Evolutionary conservation across 2,329 filamentous ascomycete genomes (phyloP).

Genomic region (Diaporthe australafricana): DNA sequence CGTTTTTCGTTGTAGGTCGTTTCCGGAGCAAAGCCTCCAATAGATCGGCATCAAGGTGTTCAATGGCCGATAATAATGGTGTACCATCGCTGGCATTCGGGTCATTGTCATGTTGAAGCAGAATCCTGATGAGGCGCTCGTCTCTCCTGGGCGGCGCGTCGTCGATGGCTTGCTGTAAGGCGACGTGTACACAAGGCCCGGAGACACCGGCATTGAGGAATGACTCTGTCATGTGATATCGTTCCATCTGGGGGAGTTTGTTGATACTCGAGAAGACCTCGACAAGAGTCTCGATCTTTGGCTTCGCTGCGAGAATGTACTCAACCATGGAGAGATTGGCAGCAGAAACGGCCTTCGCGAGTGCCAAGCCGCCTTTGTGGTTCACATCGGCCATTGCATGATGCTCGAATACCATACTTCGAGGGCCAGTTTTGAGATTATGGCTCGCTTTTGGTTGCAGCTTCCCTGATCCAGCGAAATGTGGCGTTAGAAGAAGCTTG

Average conservation of each 20-base stretch:
- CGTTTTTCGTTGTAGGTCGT: conserved; percentile 56
- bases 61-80: conserved; percentile 60
- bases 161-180: conserved; percentile 64
- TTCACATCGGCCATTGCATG: conserved; percentile 66
- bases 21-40: conserved; percentile 58
- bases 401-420: conserved; percentile 50
- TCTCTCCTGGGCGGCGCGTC: conserved; percentile 61
- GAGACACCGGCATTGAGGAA: conserved; percentile 63
- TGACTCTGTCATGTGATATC: conserved; percentile 60
- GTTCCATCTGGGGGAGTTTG: conserved; percentile 54
- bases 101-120: conserved; percentile 64
- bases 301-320: conserved; percentile 59
- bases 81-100: conserved; percentile 65
- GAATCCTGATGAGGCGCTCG: conserved; percentile 61
- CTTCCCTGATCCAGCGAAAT: conserved; percentile 52
- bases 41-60: conserved; percentile 59
- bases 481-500: conserved; percentile 61
- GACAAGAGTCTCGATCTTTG: conserved; percentile 59
- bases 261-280: conserved; percentile 61
- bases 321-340: conserved; percentile 58
- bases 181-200: conserved; percentile 58
- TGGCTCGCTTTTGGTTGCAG: conserved; percentile 42
- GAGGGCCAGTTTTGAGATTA: conserved; percentile 45
- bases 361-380: conserved; percentile 62
- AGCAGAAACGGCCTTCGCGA: conserved; percentile 61